phyloP scores from a whole-genome alignment of 1,139 yeast genomes.

The Scheffersomyces lignicola region DNA sequence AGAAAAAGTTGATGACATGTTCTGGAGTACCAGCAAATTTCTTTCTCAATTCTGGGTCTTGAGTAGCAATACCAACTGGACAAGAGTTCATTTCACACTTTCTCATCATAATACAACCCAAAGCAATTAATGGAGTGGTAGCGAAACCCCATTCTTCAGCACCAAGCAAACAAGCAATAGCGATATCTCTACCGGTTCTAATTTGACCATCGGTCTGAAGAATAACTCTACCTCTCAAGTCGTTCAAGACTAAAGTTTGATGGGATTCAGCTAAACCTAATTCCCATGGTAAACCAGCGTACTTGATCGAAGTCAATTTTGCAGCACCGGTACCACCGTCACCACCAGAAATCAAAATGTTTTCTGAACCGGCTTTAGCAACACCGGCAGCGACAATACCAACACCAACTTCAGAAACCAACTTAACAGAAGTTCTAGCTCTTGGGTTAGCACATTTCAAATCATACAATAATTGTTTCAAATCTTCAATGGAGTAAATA shows the following conservation, averaged over 20 bases:
- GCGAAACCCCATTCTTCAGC: slow-evolving; percentile 99
- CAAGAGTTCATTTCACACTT: slow-evolving; percentile 92
- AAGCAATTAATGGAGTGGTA: slow-evolving; percentile 92
- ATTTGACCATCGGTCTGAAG: slow-evolving; percentile 98
- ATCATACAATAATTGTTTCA: slow-evolving; percentile 94
- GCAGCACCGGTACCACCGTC: slow-evolving; percentile 99
- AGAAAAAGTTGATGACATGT: slow-evolving; percentile 96
- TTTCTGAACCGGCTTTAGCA: slow-evolving; percentile 98
- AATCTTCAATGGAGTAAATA: slow-evolving; percentile 95
- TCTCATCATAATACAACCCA: slow-evolving; percentile 97
- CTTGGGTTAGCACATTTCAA: slow-evolving; percentile 96
- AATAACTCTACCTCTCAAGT: slow-evolving; percentile 89
- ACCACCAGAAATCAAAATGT: slow-evolving; percentile 92
- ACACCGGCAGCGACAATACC: slow-evolving; percentile 99
- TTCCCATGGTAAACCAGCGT: slow-evolving; percentile 99
- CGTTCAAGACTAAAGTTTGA: slow-evolving; percentile 93
- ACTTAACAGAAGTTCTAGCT: slow-evolving; percentile 93
- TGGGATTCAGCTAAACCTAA: slow-evolving; percentile 97
- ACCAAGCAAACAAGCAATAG: slow-evolving; percentile 92
- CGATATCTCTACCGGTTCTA: slow-evolving; percentile 94
- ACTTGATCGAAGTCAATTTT: slow-evolving; percentile 93
- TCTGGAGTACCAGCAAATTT: slow-evolving; percentile 97
- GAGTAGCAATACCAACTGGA: slow-evolving; percentile 99
- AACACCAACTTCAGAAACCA: slow-evolving; percentile 97
- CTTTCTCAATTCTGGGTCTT: slow-evolving; percentile 89